Base-by-base conservation (phyloP, 805 yeast genomes). In the Candida morakotiae region DNA sequence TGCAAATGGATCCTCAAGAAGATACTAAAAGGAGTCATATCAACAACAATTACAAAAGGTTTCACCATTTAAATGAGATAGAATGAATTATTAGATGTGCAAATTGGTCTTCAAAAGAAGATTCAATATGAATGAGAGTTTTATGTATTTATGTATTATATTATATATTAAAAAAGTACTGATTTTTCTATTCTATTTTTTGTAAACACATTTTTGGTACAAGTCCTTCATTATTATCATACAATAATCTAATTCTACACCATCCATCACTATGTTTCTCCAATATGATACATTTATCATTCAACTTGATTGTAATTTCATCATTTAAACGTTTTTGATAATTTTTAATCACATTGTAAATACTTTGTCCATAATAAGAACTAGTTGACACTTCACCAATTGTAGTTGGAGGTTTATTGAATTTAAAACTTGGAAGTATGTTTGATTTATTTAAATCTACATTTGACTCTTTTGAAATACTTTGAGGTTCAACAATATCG, bases 191-290 rank as follows among this genome's bases (percentile, higher is more conserved):
- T 21, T 39, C 37, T 15, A 46, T 35, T 29, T 40, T 41, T 28
- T 43, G 44, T 17, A 63, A 43, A 43, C 64, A 58, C 29, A 52
- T 39, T 28, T 46, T 44, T 0, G 73, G 73, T 3, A 64, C 60
- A 44, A 65, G 54, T 2, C 73, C 71, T 13, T 38, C 43, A 9
- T 16, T 16, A 7, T 39, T 45, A 1, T 34, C 31, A 28, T 40
- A 16, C 25, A 43, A 29, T 14, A 48, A 7, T 20, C 47, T 50
- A 13, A 63, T 62, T 14, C 51, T 49, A 41, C 67, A 64, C 73
- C 73, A 67, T 3, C 68, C 69, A 33, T 65, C 71, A 9, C 58
- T 42, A 39, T 56, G 62, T 4, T 43, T 46, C 17, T 51, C 48
- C 18, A 50, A 34, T 3, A 62, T 35, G 6, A 37, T 24, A 2